Evolutionary conservation across 805 yeast species (phyloP).

Genomic region (Tanozyma kutaoensis): DNA sequence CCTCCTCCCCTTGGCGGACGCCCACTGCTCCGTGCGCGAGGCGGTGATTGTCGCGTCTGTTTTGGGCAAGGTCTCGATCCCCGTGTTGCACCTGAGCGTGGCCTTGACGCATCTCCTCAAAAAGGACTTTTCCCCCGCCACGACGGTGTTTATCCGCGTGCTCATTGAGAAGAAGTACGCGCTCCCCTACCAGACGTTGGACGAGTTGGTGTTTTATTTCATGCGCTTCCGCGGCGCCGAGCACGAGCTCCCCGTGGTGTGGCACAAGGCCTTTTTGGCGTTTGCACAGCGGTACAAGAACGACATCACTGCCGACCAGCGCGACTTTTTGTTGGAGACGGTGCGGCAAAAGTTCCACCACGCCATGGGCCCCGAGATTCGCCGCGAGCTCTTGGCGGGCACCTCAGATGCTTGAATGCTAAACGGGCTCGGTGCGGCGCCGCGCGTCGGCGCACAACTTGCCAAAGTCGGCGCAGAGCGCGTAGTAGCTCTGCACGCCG

Average conservation of each 20-base stretch:
- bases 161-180: slow-evolving; percentile 92
- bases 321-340: slow-evolving; percentile 86
- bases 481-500: slow-evolving; percentile 16
- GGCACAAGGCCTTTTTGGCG: slow-evolving; percentile 93
- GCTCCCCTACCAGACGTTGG: slow-evolving; percentile 90
- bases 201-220: slow-evolving; percentile 86
- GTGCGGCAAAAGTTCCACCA: slow-evolving; percentile 82
- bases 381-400: slow-evolving; percentile 89
- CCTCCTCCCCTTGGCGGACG: slow-evolving; percentile 78
- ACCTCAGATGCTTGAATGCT: neutral
- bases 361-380: slow-evolving; percentile 84
- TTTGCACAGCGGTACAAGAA: slow-evolving; percentile 95
- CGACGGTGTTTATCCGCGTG: slow-evolving; percentile 80
- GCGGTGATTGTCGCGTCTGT: slow-evolving; percentile 94
- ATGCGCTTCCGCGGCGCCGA: slow-evolving; percentile 71
- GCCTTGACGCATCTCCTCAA: slow-evolving; percentile 73
- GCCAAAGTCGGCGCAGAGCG: slow-evolving; percentile 17
- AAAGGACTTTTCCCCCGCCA: slow-evolving; percentile 80
- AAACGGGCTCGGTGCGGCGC: slow-evolving; percentile 12
- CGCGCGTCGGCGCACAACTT: slow-evolving; percentile 24
- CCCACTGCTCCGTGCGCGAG: slow-evolving; percentile 83
- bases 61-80: slow-evolving; percentile 77
- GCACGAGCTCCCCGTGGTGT: slow-evolving; percentile 69
- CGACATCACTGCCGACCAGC: slow-evolving; percentile 97
- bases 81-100: slow-evolving; percentile 91